Conservation (phyloP, 345 rosid species). For the Eucalyptus polyanthemos region DNA sequence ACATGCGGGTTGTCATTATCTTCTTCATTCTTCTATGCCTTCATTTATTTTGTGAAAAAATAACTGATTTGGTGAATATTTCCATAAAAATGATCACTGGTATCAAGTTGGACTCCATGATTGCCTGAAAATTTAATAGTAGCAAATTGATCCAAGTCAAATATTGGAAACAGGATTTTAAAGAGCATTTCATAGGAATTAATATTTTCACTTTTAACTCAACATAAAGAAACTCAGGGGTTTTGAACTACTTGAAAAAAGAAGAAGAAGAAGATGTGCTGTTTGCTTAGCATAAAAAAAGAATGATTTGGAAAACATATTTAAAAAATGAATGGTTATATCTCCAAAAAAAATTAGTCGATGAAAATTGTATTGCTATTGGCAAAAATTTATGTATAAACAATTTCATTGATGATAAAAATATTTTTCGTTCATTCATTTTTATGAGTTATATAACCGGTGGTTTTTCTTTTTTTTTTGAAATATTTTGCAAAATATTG, state of each 20-base stretch:
- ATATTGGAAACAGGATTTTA: background rate
- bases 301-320: too few relatives aligned
- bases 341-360: background rate
- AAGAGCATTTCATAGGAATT: background rate
- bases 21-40: background rate
- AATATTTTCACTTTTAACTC: background rate
- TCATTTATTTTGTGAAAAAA: too few relatives aligned
- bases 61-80: too few relatives aligned
- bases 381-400: background rate
- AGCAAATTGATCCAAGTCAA: background rate
- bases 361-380: background rate
- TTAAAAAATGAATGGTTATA: background rate
- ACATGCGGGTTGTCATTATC: background rate
- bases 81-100: background rate
- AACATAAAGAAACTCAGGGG: background rate
- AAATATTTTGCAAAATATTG: background rate
- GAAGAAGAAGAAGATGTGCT: too few relatives aligned
- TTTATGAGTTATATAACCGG: accelerated
- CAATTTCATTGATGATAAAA: background rate
- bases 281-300: too few relatives aligned
- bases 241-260: background rate
- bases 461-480: background rate
- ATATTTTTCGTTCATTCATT: background rate
- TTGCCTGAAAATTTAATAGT: background rate
- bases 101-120: background rate